A percentile compares a stretch with the other conserved stretches of the same genome.
Evolutionary conservation across 1,284 basidiomycete species (phyloP).

Genomic region (Ustilago tritici): DNA sequence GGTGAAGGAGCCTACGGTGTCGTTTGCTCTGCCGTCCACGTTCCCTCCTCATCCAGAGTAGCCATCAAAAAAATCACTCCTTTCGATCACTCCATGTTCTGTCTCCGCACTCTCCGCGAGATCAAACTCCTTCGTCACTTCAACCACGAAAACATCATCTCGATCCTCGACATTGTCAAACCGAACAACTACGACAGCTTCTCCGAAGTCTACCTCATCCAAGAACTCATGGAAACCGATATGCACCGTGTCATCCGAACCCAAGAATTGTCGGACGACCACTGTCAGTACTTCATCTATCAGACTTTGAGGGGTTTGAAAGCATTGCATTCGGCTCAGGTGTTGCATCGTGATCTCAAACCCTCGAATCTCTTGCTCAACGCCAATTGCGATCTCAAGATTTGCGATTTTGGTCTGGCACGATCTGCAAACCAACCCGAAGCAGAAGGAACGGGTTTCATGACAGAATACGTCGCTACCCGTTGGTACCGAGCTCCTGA

Average conservation of each 20-base stretch:
- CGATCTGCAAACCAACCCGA: slow-evolving; percentile 67
- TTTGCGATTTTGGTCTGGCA: slow-evolving; percentile 70
- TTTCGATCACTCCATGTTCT: slow-evolving; percentile 70
- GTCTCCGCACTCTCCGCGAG: slow-evolving; percentile 67
- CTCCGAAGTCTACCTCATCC: slow-evolving; percentile 91
- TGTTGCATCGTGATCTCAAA: slow-evolving; percentile 68
- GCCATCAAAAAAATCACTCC: slow-evolving; percentile 71
- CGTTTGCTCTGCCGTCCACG: slow-evolving; percentile 71
- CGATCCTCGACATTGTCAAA: slow-evolving; percentile 61
- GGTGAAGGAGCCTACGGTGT: slow-evolving; percentile 72
- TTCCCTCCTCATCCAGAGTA: slow-evolving; percentile 65
- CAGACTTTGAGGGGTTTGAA: slow-evolving; percentile 73
- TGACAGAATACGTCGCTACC: slow-evolving; percentile 70
- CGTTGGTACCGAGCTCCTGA: slow-evolving; percentile 69
- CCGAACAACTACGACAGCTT: slow-evolving; percentile 80
- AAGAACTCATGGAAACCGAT: slow-evolving; percentile 69
- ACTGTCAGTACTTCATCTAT: slow-evolving; percentile 95
- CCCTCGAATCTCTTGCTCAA: slow-evolving; percentile 67
- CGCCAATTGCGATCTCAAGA: slow-evolving; percentile 68
- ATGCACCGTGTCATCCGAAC: slow-evolving; percentile 69
- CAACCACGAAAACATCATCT: slow-evolving; percentile 68
- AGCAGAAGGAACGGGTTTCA: slow-evolving; percentile 66
- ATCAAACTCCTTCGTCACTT: slow-evolving; percentile 69
- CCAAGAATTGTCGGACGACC: slow-evolving; percentile 76
- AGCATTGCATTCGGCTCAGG: slow-evolving; percentile 68